These are phyloP conservation scores for Dispira simplex DNA, from an alignment of 192 early-diverging fungal genomes.

Conservation along the genomic window DNA sequence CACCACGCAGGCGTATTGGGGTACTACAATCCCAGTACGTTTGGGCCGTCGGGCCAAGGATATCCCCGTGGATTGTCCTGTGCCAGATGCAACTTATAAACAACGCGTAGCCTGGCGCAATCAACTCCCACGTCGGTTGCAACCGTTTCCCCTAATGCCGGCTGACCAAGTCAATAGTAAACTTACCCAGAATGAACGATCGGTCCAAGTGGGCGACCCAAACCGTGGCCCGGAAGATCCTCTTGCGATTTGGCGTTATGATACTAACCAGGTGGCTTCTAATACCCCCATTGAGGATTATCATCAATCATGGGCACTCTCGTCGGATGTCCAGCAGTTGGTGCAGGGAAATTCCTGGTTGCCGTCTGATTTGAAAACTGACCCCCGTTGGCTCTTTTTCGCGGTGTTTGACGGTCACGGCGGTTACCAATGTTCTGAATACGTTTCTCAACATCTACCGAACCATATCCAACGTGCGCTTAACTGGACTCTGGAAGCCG, in stretches of 20 bases:
- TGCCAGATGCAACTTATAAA: not conserved
- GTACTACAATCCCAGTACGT: not conserved
- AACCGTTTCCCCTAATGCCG: not conserved
- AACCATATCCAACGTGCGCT: conserved; percentile 5
- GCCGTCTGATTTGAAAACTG: not conserved
- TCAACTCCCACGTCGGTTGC: not conserved
- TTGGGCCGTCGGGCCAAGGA: not conserved
- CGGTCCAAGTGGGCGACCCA: not conserved
- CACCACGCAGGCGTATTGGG: not conserved
- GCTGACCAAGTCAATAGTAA: not conserved
- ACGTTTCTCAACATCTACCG: not conserved
- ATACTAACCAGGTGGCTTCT: conserved; percentile 28
- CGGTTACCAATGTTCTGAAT: conserved; percentile 17
- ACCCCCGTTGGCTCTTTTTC: conserved; percentile 17
- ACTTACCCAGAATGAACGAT: not conserved
- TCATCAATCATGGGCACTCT: conserved; percentile 16
- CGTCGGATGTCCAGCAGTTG: not conserved
- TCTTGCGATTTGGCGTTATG: not conserved
- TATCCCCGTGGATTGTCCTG: not conserved
- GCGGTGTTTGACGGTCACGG: conserved; percentile 22
- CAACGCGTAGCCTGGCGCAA: not conserved
- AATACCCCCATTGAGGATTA: conserved; percentile 30
- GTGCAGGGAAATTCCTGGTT: too few relatives aligned
- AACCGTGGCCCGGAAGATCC: not conserved
- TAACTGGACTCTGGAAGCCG: not conserved